Evolutionary conservation across 2,329 filamentous ascomycete genomes (phyloP), one percentile per base, ranked within the genome.

Genomic region (Parafenestella ontariensis): DNA sequence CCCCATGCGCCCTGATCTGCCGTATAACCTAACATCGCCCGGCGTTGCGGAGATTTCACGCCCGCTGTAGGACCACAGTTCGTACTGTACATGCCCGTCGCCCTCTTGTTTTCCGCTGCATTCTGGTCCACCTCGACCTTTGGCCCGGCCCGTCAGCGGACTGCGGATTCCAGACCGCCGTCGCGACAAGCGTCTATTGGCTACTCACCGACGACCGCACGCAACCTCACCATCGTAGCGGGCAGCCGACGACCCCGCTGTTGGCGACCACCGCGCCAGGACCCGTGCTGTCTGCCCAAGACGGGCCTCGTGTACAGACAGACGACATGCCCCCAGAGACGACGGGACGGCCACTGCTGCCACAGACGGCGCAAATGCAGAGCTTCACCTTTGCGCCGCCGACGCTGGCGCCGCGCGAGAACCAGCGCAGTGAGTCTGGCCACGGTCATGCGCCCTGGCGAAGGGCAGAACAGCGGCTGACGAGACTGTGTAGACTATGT

Each of bases 401-500:
- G 67, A 85, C 79, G 71, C 78, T 82, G 71, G 82, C 85, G 69
- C 85, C 85, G 58, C 84, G 89, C 66, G 90, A 92, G 76, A 91
- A 90, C 56, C 90, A 94, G 72, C 94, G 93, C 81, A 94, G 90
- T 94, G 82, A 82, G 88, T 74, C 43, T 45, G 33, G 52, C 43
- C 57, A 33, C 37, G 29, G 41, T 43, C 40, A 36, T 33, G 33
- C 37, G 39, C 23, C n/a, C n/a, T 34, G 6, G 28, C 18, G n/a
- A 39, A 24, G 15, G 4, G 9, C 5, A 40, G 13, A 24, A 40
- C 37, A 21, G 17, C 21, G 31, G 52, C 61, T 71, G 59, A 74
- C 59, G 43, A 33, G 37, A 23, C 72, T 41, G 54, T 55, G 41
- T 69, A 96, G 93, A 97, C 76, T 98, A 97, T 90, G 95, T 98